A percentile compares a stretch with the other conserved stretches of the same genome.
Evolutionary conservation across 2,329 filamentous ascomycete genomes (phyloP).

Genomic region (Penicillium palitans): DNA sequence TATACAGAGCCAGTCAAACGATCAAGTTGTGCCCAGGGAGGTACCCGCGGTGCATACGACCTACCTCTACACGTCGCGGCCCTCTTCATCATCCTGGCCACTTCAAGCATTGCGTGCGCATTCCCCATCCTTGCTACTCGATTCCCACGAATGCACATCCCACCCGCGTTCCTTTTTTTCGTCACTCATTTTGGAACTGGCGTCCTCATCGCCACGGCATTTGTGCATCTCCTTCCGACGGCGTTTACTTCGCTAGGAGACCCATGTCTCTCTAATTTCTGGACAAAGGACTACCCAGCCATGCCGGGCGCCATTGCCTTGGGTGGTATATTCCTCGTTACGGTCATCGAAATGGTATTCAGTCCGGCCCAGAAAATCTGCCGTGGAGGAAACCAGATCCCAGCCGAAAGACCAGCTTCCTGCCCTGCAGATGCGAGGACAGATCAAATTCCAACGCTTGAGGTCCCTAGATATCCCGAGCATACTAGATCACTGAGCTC

Average conservation of each 20-base stretch:
- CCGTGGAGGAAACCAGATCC: constrained; percentile 16
- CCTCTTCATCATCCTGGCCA: constrained; percentile 60
- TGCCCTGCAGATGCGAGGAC: neutral
- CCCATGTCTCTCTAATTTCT: constrained; percentile 57
- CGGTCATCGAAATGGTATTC: constrained; percentile 60
- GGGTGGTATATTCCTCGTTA: constrained; percentile 47
- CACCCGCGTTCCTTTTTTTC: constrained; percentile 43
- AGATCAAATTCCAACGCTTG: neutral
- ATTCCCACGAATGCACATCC: constrained; percentile 58
- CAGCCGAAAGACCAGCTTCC: neutral
- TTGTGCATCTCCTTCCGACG: constrained; percentile 72
- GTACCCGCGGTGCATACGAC: constrained; percentile 52
- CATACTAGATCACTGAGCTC: neutral
- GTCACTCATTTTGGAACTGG: constrained; percentile 78
- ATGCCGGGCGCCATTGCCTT: constrained; percentile 53
- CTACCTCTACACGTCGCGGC: constrained; percentile 65
- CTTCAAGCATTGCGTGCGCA: constrained; percentile 60
- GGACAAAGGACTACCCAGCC: constrained; percentile 48
- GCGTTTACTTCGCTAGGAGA: constrained; percentile 52
- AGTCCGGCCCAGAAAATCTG: constrained; percentile 37
- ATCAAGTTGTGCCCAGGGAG: constrained; percentile 30
- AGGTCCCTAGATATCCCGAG: neutral
- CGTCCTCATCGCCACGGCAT: constrained; percentile 82
- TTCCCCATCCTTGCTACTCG: constrained; percentile 66
- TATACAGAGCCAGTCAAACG: constrained; percentile 15